Base-by-base conservation (phyloP, 805 yeast species). In the Suhomyces sp. region DNA sequence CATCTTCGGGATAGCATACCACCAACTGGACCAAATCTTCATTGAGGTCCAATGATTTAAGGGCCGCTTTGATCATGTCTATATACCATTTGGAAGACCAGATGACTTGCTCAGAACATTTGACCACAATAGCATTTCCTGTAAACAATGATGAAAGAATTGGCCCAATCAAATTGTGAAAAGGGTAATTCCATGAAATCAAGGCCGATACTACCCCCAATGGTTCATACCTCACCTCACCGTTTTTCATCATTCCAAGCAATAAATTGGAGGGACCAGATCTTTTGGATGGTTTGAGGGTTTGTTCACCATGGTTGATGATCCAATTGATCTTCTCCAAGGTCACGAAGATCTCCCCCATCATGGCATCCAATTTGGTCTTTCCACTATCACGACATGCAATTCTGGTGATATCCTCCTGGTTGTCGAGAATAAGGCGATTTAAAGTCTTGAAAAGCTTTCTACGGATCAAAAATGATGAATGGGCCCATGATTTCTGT, bases 311-410 rank as follows among this genome's bases (percentile, higher is more conserved):
- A 56, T 93, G 78, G 42, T 80, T 74, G 36, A 88, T 69, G 28
- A 84, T 79, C 99, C 99, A 93, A 46, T 82, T 81, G 49, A 91
- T 63, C 58, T 93, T 93, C 56, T 93, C 98, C 40, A 91, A 69
- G 0, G 98, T 91, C 11, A 90, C 98, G 77, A 93, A 74, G 31
- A 93, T 87, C 62, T 91, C 96, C 33, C 97, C 97, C 88, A 87
- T 83, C 30, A 93, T 81, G 3, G 98, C 98, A 64, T 93, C 98
- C 26, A 93, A 68, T 81, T 85, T 82, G 1, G 98, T 90, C 57
- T 93, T 93, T 19, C 98, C 99, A 13, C 95, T 83, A 54, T 93
- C 98, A 46, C 98, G 72, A 57, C 98, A 93, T 0, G 98, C 97
- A 6, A 93, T 83, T 30, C 95, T 72, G 3, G 96, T 95, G 31